Base-by-base conservation (phyloP, 1,284 basidiomycete species). In the Pseudozyma hubeiensis region DNA sequence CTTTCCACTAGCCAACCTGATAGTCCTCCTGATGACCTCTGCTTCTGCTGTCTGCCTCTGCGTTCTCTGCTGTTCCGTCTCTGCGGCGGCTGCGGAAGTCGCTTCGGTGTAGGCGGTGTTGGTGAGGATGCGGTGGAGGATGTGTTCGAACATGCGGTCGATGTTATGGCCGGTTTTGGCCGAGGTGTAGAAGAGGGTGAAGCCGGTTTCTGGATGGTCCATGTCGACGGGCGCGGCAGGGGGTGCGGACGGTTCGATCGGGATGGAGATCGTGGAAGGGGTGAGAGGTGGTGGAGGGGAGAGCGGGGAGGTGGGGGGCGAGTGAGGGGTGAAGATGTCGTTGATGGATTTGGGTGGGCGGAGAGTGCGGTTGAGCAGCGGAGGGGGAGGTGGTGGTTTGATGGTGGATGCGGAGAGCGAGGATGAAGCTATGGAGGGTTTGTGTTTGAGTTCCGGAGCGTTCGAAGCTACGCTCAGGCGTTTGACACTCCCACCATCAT, bases 181-280 rank as follows among this genome's bases (percentile, higher is more conserved):
- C 4, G 75, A 77, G 1, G 80, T 80, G 50, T 73, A 74, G 75
- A 81, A 79, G 17, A 81, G 75, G 6, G 70, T 65, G 43, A 81
- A 81, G 19, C 80, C 80, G 31, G 77, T 51, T 61, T 79, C 73
- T 19, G 43, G 8, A 73, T 3, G 5, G 43, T 51, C 5, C 10
- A 41, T 9, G 52, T 31, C 1, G 45, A 13, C 16, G 16, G 29
- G 3, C 17, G 37, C 7, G 35, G 45, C 8, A 11, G 17, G 29
- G 3, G 34, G 37, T 3, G 37, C 30, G 7, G 47, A 14, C 4
- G 54, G 52, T 11, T 19, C 33, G 37, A 55, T 7, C 16, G 66
- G 56, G 13, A 64, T 56, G 7, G 53, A 59, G 7, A 53, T 51
- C 3, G 61, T 60, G 1, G 61, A 60, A 5, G 66, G 66, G 13